These are phyloP conservation scores for Agaricus blazei DNA, from an alignment of 768 basidiomycete species.

Conservation along the genomic window DNA sequence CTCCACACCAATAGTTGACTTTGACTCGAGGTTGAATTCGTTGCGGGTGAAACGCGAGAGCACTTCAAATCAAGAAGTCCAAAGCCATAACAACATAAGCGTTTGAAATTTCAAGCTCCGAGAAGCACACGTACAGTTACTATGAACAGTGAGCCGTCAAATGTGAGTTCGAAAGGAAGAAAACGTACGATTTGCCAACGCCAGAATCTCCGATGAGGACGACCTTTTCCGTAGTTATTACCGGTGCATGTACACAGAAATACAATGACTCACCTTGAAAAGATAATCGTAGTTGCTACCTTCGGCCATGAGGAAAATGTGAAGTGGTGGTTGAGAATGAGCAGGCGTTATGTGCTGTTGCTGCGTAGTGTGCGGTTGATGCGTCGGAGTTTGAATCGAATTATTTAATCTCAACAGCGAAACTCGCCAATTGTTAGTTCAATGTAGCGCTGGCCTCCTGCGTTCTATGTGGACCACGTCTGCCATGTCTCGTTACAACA, in stretches of 20 bases:
- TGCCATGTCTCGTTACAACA: too few relatives aligned
- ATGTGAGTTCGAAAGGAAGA: slow-evolving; percentile 7
- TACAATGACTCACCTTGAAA: slow-evolving; percentile 72
- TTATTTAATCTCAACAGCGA: neutral
- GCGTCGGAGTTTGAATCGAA: slow-evolving; percentile 5
- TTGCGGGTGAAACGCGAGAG: slow-evolving; percentile 99
- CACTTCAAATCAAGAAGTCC: slow-evolving; percentile 44
- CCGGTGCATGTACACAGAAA: neutral
- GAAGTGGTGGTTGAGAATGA: slow-evolving; percentile 7
- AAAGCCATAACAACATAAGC: slow-evolving; percentile 8
- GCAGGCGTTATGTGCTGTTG: neutral
- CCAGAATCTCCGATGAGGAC: slow-evolving; percentile 99
- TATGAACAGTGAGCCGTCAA: slow-evolving; percentile 21
- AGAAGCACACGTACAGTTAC: slow-evolving; percentile 51
- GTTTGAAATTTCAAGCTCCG: neutral
- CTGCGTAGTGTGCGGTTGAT: neutral
- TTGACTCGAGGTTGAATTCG: slow-evolving; percentile 98
- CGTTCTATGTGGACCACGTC: too few relatives aligned
- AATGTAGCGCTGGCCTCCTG: too few relatives aligned
- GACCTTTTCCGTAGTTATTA: slow-evolving; percentile 49
- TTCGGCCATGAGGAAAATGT: slow-evolving; percentile 63
- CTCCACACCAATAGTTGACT: slow-evolving; percentile 99
- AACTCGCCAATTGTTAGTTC: too few relatives aligned
- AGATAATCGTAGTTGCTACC: slow-evolving; percentile 97
- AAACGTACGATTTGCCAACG: slow-evolving; percentile 96